phyloP scores from a whole-genome alignment of 2,329 filamentous ascomycete species.

The Diaporthe velutina region DNA sequence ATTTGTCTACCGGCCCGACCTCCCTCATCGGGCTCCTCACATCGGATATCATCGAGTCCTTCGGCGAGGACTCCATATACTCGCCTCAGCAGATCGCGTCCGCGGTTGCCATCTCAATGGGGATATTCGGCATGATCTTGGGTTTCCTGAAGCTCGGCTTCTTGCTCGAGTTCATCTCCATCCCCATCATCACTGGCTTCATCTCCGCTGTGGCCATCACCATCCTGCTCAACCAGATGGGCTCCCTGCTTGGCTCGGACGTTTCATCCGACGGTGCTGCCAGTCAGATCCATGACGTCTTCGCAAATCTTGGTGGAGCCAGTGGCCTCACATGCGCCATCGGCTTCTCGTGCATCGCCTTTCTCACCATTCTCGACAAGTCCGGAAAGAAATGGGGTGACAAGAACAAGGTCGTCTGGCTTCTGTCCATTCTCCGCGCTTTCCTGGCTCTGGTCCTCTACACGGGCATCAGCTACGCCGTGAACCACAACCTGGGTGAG shows the following conservation, averaged over 20 bases:
- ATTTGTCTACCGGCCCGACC: constrained; percentile 73
- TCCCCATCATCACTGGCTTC: constrained; percentile 74
- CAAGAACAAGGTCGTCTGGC: constrained; percentile 68
- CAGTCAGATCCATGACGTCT: constrained; percentile 69
- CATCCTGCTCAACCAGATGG: constrained; percentile 75
- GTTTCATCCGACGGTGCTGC: constrained; percentile 65
- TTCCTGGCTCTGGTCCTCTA: constrained; percentile 72
- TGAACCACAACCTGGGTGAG: constrained; percentile 63
- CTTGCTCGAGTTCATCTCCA: constrained; percentile 74
- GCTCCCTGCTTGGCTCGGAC: constrained; percentile 68
- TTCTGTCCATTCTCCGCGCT: constrained; percentile 70
- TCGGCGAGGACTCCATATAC: constrained; percentile 61
- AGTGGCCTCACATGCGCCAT: constrained; percentile 71
- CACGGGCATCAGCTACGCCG: constrained; percentile 72
- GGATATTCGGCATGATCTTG: constrained; percentile 69
- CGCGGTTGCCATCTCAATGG: constrained; percentile 73
- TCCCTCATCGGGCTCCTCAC: constrained; percentile 75
- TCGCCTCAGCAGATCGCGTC: constrained; percentile 68
- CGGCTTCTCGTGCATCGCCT: constrained; percentile 68
- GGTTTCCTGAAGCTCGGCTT: constrained; percentile 75
- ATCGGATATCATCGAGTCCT: constrained; percentile 68
- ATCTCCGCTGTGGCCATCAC: constrained; percentile 76
- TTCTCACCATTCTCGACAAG: constrained; percentile 69
- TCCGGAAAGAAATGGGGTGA: constrained; percentile 71
- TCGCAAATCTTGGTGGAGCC: constrained; percentile 67